These are phyloP conservation scores for Boletus rex-veris DNA, from an alignment of 768 basidiomycete species.

Conservation along the genomic window DNA sequence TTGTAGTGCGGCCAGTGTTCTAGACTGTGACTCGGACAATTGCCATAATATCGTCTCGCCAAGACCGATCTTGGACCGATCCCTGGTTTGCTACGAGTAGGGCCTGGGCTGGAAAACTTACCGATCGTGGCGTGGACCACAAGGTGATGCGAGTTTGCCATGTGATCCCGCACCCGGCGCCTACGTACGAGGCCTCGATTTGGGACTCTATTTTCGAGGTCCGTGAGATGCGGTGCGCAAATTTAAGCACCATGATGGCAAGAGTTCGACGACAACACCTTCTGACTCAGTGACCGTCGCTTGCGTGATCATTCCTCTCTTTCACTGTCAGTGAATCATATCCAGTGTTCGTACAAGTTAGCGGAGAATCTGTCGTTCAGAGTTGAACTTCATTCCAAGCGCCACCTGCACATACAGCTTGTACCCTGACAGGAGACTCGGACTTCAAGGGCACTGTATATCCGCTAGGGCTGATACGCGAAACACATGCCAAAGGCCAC, in stretches of 20 bases:
- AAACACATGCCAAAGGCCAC: constrained; percentile 64
- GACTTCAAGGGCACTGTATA: neutral
- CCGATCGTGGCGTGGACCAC: too few species aligned
- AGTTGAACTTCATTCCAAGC: neutral
- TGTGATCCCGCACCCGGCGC: neutral
- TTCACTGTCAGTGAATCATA: neutral
- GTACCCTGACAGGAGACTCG: constrained; percentile 1
- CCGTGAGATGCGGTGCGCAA: constrained; percentile 21
- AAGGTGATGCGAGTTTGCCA: too few species aligned
- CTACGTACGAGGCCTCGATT: constrained; percentile 12
- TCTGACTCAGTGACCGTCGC: neutral
- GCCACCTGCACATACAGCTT: neutral
- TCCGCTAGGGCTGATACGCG: neutral
- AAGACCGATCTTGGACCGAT: too few species aligned
- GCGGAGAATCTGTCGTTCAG: neutral
- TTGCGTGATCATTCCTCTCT: neutral
- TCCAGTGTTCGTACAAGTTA: neutral
- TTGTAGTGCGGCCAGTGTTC: too few species aligned
- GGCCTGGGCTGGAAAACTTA: too few species aligned
- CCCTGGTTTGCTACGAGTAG: too few species aligned
- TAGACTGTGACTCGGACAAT: too few species aligned
- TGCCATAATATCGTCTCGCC: too few species aligned
- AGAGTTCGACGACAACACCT: neutral
- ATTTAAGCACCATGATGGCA: constrained; percentile 19
- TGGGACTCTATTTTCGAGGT: constrained; percentile 12